These are phyloP conservation scores for Salisapilia sapeloensis DNA, from an alignment of 352 stramenopile genomes.

Conservation along the genomic window DNA sequence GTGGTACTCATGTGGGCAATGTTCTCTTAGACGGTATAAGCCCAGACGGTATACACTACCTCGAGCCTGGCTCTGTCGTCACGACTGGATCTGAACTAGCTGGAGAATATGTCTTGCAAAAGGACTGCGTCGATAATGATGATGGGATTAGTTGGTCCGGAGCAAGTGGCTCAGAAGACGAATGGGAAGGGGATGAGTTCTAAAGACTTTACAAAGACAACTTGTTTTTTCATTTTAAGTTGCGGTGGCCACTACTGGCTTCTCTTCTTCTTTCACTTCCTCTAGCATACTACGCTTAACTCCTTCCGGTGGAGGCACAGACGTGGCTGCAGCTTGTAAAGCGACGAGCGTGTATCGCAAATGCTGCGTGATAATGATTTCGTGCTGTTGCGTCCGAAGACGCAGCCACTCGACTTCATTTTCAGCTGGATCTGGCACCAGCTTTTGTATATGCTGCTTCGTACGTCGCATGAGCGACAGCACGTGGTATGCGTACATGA, in stretches of 20 bases:
- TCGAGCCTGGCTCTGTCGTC: constrained; percentile 44
- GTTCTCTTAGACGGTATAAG: constrained; percentile 60
- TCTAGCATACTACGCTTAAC: no score
- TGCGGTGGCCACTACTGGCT: no score
- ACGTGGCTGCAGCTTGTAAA: constrained; percentile 38
- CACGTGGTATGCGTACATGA: constrained; percentile 86
- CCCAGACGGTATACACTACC: constrained; percentile 47
- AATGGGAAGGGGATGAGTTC: no score
- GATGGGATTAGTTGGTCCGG: no score
- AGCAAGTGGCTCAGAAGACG: no score
- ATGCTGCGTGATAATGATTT: constrained; percentile 85
- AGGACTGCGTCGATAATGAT: constrained; percentile 54
- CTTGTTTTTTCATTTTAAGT: no score
- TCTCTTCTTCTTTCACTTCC: no score
- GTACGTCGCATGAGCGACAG: constrained; percentile 74
- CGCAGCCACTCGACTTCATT: constrained; percentile 83
- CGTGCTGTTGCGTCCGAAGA: constrained; percentile 81
- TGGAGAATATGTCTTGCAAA: constrained; percentile 62
- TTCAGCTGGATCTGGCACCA: constrained; percentile 72
- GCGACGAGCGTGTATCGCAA: constrained; percentile 80
- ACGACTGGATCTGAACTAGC: constrained; percentile 41
- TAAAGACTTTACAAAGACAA: no score
- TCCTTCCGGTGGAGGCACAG: no score
- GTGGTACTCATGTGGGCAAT: constrained; percentile 51
- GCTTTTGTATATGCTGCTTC: constrained; percentile 69